Evolutionary conservation across 805 yeast species (phyloP), one percentile per base, ranked within the genome.

Genomic region (Candida railenensis): DNA sequence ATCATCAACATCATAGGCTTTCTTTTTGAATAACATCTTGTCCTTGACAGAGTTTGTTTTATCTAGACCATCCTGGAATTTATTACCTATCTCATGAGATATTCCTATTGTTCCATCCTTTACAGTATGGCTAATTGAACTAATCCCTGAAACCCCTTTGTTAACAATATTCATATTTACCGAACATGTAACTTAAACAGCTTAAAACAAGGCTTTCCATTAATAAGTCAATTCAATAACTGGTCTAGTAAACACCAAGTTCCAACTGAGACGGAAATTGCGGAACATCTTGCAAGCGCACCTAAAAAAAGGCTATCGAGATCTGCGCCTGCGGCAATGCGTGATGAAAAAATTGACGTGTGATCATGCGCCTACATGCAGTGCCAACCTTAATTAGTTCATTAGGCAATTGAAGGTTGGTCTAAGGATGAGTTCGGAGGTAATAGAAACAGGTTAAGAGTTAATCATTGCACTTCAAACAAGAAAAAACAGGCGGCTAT

Each of bases 1-100:
- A 52, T 76, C 80, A 46, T 73, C 77, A 3, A 52, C 46, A 44
- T 58, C 61, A 22, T 48, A 49, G 22, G 51, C 53, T 43, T 49
- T 52, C 15, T 34, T 15, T 41, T 50, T 11, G 34, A 43, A 42
- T 18, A 53, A 38, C 16, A 51, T 22, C 40, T 51, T 51, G 39
- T 49, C 54, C 22, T 51, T 51, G 41, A 46, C 42, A 21, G 48
- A 47, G 19, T 25, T n/a, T n/a, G 34, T 38, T 12, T 19, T 14
- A 4, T 20, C 20, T 11, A 45, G 36, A 5, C 41, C 40, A 16
- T 34, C 41, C 30, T 46, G 48, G 42, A 51, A 47, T 5, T 43
- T 44, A 22, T 46, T 22, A n/a, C 49, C 46, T 8, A 47, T 40
- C 12, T 18, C 36, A 14, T 42, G 22, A 33, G 36, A 20, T 19